Evolutionary conservation across 2,329 filamentous ascomycete genomes (phyloP).

Genomic region (Cercospora brassicicola): DNA sequence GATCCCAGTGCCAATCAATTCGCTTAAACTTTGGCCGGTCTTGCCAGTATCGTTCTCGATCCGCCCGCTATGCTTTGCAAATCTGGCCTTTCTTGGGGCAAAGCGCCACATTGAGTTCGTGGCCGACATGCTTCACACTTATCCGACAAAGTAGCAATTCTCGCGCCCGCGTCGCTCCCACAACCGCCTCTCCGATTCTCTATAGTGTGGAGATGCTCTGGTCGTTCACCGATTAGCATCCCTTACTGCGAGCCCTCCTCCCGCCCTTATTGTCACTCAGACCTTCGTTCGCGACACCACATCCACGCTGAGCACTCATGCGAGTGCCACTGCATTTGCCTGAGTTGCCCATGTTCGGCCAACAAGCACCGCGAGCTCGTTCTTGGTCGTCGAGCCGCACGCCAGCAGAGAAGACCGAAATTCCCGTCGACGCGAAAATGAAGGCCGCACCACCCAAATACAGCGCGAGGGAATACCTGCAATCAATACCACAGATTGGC

Average conservation of each 20-base stretch:
- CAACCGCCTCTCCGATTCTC: neutral
- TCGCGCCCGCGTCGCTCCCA: constrained; percentile 15
- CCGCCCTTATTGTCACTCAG: neutral
- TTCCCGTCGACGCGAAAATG: constrained; percentile 19
- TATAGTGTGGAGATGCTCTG: constrained; percentile 12
- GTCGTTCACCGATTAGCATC: constrained; percentile 9
- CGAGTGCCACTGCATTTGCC: constrained; percentile 15
- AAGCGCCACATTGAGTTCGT: constrained; percentile 16
- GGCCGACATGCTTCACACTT: constrained; percentile 21
- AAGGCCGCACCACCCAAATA: constrained; percentile 19
- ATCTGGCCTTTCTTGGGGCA: constrained; percentile 15
- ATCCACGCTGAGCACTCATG: constrained; percentile 8
- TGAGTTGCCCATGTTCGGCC: constrained; percentile 18
- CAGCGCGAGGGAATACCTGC: constrained; percentile 24
- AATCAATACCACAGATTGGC: constrained; percentile 28
- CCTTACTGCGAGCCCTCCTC: constrained; percentile 5
- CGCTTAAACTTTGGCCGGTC: constrained; percentile 13
- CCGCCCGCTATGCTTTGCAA: constrained; percentile 6
- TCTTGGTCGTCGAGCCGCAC: constrained; percentile 21
- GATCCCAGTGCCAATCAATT: constrained; percentile 13
- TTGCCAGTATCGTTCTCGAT: constrained; percentile 5
- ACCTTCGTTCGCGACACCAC: neutral
- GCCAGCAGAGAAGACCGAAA: constrained; percentile 15
- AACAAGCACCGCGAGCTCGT: constrained; percentile 16
- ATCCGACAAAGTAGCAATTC: constrained; percentile 18